Conservation (phyloP, 179 eudicot genomes). For the Silene noctiflora region DNA sequence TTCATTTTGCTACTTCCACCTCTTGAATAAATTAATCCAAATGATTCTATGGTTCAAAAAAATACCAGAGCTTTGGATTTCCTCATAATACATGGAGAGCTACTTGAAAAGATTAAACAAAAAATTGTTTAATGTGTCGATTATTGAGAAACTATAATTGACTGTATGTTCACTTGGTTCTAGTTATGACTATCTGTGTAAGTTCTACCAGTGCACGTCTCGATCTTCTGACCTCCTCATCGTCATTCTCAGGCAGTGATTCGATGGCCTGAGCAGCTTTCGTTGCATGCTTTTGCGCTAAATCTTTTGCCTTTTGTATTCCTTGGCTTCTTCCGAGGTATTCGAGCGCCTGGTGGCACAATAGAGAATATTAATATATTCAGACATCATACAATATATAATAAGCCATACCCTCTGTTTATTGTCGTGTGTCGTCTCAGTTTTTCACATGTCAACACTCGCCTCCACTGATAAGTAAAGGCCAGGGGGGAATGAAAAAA, state of each 20-base stretch:
- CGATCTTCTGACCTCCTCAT: conserved; percentile 67
- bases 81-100: background rate
- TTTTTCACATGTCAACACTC: too few relatives aligned
- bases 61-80: background rate
- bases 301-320: conserved; percentile 67
- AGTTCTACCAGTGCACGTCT: conserved; percentile 88
- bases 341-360: conserved; percentile 57
- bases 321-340: conserved; percentile 83
- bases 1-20: background rate
- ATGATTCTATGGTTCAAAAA: background rate
- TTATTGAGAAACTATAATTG: background rate
- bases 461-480: background rate
- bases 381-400: background rate
- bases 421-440: too few relatives aligned
- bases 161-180: background rate
- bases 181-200: background rate
- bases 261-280: conserved; percentile 77
- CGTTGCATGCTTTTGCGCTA: conserved; percentile 75
- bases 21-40: background rate
- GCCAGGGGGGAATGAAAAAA: background rate
- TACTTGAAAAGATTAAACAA: background rate
- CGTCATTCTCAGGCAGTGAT: conserved; percentile 66
- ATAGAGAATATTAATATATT: background rate
- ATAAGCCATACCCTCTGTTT: background rate
- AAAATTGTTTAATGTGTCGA: background rate